Conservation (phyloP, 495 filamentous ascomycete species). For the Penicillium fimorum region DNA sequence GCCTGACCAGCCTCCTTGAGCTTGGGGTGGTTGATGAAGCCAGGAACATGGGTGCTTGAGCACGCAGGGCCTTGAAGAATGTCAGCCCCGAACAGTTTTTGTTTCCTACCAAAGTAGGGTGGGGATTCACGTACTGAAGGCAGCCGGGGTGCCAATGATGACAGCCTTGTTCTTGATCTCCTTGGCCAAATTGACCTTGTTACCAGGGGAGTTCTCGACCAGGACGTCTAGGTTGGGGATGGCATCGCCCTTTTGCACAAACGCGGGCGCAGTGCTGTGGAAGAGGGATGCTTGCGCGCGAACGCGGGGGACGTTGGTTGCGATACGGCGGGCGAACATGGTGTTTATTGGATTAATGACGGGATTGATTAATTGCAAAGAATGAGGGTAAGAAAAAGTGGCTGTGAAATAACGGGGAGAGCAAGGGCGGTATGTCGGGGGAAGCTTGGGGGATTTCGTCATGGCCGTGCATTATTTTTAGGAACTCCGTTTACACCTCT, state of each 20-base stretch:
- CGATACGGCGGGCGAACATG: constrained; percentile 48
- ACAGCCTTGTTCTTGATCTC: constrained; percentile 72
- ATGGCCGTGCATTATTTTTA: constrained; percentile 6
- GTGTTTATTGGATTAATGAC: constrained; percentile 8
- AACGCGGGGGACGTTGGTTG: constrained; percentile 36
- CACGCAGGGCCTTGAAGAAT: constrained; percentile 60
- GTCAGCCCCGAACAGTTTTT: constrained; percentile 7
- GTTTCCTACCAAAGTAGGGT: background rate
- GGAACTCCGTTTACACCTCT: background rate
- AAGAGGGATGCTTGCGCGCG: constrained; percentile 41
- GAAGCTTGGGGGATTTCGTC: constrained; percentile 7
- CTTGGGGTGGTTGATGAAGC: constrained; percentile 74
- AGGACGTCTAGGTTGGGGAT: constrained; percentile 62
- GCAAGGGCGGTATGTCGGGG: constrained; percentile 3
- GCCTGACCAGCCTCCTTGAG: constrained; percentile 73
- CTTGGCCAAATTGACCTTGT: constrained; percentile 80
- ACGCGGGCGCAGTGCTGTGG: constrained; percentile 55
- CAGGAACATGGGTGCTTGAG: constrained; percentile 75
- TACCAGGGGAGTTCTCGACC: constrained; percentile 62
- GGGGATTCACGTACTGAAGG: constrained; percentile 61
- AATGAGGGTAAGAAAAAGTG: background rate
- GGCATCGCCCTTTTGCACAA: constrained; percentile 59
- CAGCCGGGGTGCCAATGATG: constrained; percentile 88
- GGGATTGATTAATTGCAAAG: constrained; percentile 1
- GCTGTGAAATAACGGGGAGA: background rate